Evolutionary conservation across 2,329 filamentous ascomycete genomes (phyloP), one percentile per base, ranked within the genome.

Genomic region (Fusarium xyrophilum): DNA sequence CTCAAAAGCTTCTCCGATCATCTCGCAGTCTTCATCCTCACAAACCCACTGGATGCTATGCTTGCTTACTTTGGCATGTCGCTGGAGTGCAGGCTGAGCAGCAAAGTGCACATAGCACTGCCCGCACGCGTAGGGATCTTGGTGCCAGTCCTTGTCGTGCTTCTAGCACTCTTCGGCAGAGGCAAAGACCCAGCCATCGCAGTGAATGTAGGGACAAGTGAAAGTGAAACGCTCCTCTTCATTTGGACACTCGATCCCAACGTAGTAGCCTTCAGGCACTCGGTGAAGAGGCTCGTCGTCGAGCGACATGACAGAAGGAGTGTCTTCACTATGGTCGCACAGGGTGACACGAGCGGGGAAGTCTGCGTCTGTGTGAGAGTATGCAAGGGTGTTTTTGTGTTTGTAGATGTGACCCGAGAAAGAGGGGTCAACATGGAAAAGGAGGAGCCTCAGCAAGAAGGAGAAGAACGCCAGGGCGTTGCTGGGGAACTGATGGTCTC

Each of bases 81-180:
- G 36, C 4, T 63, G 54, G 2, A 76, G 55, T 0, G 74, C 69
- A 1, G 74, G 50, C 3, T 52, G 55, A 4, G 73, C 72, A 4
- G 72, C 73, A 52, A 76, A 76, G 7, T 25, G 53, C 9, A 52
- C 36, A 7, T 35, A 19, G 12, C 74, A 76, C 14, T 74, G 57
- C 1, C 62, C 62, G 6, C 74, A 76, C 2, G 40, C 23, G 6
- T 76, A 76, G 0, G 65, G 61, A 0, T 59, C 65, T 6, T 46
- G 46, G 13, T 76, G 74, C 73, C 73, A 76, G 3, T 73, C 61
- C 1, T 61, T 32, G 2, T 75, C 65, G 19, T 76, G 74, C 8
- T 63, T 54, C n/a, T 63, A 59, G n/a, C 72, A 75, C n/a, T 73
- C 69, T 7, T 64, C n/a, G 2, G 39, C 32, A 1, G 66, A 66